Base-by-base conservation (phyloP, 441 rosid genomes). In the Manihot esculenta region DNA sequence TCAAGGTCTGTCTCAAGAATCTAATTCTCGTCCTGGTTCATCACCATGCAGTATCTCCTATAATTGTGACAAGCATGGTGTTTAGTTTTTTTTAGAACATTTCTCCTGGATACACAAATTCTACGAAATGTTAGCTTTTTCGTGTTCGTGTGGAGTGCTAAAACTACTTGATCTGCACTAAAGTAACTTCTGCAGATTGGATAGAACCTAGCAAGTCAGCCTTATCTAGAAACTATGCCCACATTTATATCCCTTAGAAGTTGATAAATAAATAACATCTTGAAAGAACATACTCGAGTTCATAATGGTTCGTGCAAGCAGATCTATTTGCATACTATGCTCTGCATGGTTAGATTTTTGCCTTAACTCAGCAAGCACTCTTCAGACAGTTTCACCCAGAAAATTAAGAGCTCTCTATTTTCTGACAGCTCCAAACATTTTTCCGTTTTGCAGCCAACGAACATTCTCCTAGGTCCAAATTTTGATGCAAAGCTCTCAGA, bases 401-500 rank as follows among this genome's bases (percentile, higher is more conserved):
- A 48, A 15, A 33, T 48, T 4, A 17, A 5, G 24, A 38, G 51
- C 27, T 41, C 20, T 48, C 41, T 12, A 42, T 14, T 26, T 10
- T 10, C 23, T 15, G 21, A 24, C 38, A 60, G 21, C 49, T 8
- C 10, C 9, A 15, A 27, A 0, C 24, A 8, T 68, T 24, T 30
- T 53, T 7, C 13, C 20, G 23, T 62, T 26, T 77, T 71, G 72
- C 79, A 85, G 88, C 92, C 83, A 2, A 82, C 86, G 2, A 84
- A 87, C 80, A 85, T 84, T 77, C 85, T 85, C 45, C 72, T 87
- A 42, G 89, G 87, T 45, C 78, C 72, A 12, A 79, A 82, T 54
- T 85, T 87, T 58, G 83, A 84, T 72, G 84, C 87, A 45, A 85
- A 87, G 75, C 84, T 85, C n/a, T 87, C 89, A 38, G 89, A 87